Percentiles rank a stretch among this genome's conserved stretches.
phyloP scores from a whole-genome alignment of 345 rosid species.

The Bruguiera parviflora region DNA sequence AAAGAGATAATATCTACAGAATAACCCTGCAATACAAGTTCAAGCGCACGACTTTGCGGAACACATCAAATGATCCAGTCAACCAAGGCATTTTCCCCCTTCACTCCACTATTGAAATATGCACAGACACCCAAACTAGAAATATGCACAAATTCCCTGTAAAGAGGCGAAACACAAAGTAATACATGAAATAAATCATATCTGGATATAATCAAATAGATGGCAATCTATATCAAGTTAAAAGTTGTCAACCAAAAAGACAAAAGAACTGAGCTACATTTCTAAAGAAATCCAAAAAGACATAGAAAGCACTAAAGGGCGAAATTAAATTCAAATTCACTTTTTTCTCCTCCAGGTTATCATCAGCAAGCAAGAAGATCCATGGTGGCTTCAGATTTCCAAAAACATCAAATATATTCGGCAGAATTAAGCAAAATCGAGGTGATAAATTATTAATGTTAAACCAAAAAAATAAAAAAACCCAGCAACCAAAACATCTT shows the following conservation, averaged over 20 bases:
- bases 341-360: background rate
- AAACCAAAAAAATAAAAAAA: background rate
- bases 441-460: background rate
- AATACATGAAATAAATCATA: too few species aligned
- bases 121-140: background rate
- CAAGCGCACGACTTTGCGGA: conserved; percentile 52
- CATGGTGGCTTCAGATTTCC: background rate
- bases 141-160: conserved; percentile 11
- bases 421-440: background rate
- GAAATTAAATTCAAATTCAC: background rate
- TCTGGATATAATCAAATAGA: too few species aligned
- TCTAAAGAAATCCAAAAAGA: background rate
- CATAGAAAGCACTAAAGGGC: background rate
- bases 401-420: background rate
- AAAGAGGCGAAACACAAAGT: background rate
- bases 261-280: too few species aligned
- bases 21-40: conserved; percentile 86
- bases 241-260: too few species aligned
- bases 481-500: background rate
- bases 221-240: too few species aligned
- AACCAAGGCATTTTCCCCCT: conserved; percentile 68
- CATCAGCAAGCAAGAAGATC: background rate
- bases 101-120: conserved; percentile 7
- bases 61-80: conserved; percentile 46
- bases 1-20: conserved; percentile 38